phyloP scores from a whole-genome alignment of 2,329 filamentous ascomycete species.

The Claviceps monticola region DNA sequence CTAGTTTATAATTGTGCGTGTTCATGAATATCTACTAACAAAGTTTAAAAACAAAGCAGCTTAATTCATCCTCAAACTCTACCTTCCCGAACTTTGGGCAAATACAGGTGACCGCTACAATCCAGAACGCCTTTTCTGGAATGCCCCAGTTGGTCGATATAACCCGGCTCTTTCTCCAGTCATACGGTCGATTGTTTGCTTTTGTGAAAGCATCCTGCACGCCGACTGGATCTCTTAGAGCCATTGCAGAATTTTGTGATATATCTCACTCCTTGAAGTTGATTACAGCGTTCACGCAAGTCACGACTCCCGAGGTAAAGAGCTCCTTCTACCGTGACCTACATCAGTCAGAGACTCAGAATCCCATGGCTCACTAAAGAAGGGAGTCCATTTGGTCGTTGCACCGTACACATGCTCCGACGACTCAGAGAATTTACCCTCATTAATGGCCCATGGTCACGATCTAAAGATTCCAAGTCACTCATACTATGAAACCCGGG shows the following conservation, averaged over 20 bases:
- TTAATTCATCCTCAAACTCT: not conserved
- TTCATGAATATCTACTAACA: not conserved
- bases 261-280: conserved; percentile 28
- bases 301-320: conserved; percentile 14
- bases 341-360: too few species aligned
- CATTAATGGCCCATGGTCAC: conserved; percentile 5
- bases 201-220: conserved; percentile 29
- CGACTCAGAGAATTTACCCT: conserved; percentile 5
- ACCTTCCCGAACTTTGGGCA: conserved; percentile 12
- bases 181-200: conserved; percentile 38
- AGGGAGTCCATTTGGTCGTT: conserved; percentile 15
- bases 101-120: conserved; percentile 15
- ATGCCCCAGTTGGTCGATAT: conserved; percentile 22
- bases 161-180: conserved; percentile 23
- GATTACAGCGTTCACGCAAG: conserved; percentile 20
- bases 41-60: not conserved
- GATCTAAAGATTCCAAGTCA: not conserved
- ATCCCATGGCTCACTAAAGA: conserved; percentile 10
- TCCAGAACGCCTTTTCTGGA: conserved; percentile 9
- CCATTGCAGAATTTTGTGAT: conserved; percentile 40
- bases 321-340: too few species aligned
- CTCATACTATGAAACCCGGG: conserved; percentile 5
- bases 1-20: not conserved
- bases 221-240: conserved; percentile 29
- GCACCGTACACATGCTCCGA: conserved; percentile 6